Percentiles rank a stretch among this genome's conserved stretches.
These are phyloP conservation scores for Handroanthus guayacan DNA, from an alignment of 257 asterid species.

Conservation along the genomic window DNA sequence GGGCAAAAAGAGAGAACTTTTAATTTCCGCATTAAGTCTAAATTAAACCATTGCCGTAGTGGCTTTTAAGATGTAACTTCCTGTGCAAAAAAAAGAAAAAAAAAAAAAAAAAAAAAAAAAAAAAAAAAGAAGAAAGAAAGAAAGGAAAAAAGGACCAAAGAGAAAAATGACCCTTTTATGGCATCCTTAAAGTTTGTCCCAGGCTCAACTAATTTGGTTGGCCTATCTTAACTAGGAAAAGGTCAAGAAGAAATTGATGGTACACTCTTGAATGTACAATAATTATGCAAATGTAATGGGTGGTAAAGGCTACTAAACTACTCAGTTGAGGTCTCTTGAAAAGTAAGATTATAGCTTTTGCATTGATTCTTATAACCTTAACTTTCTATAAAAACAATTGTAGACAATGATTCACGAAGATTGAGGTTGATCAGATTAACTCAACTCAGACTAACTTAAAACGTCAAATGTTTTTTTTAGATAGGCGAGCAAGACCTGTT, in stretches of 20 bases:
- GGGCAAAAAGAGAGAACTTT: no score
- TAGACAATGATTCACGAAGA: neutral
- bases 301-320: neutral
- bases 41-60: no score
- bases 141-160: neutral
- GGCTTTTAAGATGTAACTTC: no score
- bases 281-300: neutral
- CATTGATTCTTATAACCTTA: neutral
- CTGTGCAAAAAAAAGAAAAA: neutral
- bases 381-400: neutral
- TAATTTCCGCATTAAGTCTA: no score
- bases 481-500: no score
- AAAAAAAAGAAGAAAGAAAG: no score
- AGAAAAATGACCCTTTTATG: neutral
- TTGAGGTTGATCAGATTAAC: neutral
- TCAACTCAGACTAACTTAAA: no score
- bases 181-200: neutral
- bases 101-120: no score
- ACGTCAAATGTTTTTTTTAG: no score
- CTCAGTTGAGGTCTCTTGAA: neutral
- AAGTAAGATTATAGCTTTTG: neutral
- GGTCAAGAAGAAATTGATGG: neutral
- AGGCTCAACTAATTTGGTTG: constrained; percentile 35
- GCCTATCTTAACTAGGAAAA: neutral
- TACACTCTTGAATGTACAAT: neutral